phyloP scores from a whole-genome alignment of 495 filamentous ascomycete genomes.

The Neurospora terricola region DNA sequence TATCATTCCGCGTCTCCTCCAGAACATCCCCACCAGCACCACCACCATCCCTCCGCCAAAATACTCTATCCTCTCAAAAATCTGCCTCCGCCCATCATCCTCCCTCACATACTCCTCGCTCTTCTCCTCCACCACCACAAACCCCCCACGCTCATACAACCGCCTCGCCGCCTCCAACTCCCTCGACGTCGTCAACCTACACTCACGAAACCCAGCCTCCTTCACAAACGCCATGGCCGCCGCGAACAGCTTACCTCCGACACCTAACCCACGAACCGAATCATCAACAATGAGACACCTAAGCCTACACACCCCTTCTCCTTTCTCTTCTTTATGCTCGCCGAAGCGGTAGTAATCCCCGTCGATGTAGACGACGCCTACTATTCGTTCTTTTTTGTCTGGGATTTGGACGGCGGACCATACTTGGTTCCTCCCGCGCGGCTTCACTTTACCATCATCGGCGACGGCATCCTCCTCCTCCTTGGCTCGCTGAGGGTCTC shows the following conservation, averaged over 20 bases:
- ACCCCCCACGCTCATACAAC: conserved; percentile 20
- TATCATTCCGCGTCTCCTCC: not conserved
- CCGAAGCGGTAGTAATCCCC: conserved; percentile 7
- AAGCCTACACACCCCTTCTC: conserved; percentile 10
- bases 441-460: not conserved
- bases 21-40: not conserved
- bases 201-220: conserved; percentile 15
- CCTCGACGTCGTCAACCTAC: conserved; percentile 13
- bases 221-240: conserved; percentile 23
- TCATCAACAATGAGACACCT: conserved; percentile 26
- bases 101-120: conserved; percentile 3
- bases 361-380: conserved; percentile 23
- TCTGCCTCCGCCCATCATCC: not conserved
- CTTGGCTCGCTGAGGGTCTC: not conserved
- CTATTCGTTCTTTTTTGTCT: conserved; percentile 6
- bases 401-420: conserved; percentile 17
- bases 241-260: conserved; percentile 17
- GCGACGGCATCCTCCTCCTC: not conserved
- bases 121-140: conserved; percentile 7
- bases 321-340: not conserved
- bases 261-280: conserved; percentile 10
- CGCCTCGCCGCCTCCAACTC: conserved; percentile 10
- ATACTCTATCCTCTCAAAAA: conserved; percentile 5
- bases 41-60: conserved; percentile 9
- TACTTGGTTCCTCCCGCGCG: conserved; percentile 8